These are phyloP conservation scores for Rhexocercosporidium sp. DNA, from an alignment of 2,329 filamentous ascomycete genomes.

Conservation along the genomic window DNA sequence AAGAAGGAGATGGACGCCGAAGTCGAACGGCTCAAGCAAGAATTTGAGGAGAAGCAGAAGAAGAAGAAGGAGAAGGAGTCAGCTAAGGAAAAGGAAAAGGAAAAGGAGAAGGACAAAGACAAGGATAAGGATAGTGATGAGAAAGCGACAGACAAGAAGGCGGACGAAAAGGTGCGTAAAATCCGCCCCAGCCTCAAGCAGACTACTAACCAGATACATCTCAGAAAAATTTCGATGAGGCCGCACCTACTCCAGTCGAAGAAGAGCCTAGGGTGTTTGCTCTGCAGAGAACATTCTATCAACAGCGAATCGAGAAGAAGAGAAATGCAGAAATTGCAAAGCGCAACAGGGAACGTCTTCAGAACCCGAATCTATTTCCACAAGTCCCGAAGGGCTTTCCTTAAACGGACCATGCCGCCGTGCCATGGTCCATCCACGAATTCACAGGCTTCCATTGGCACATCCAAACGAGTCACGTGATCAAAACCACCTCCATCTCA, in stretches of 20 bases:
- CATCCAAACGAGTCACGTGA: conserved; percentile 2
- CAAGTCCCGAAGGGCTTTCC: conserved; percentile 74
- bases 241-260: conserved; percentile 45
- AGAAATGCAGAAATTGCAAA: conserved; percentile 79
- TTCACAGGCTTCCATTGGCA: neutral
- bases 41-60: conserved; percentile 80
- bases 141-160: conserved; percentile 49
- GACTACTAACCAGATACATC: conserved; percentile 14
- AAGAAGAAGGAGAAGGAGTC: conserved; percentile 72
- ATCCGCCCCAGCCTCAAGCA: neutral
- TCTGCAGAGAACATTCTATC: conserved; percentile 86
- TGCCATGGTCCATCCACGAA: neutral
- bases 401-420: conserved; percentile 22
- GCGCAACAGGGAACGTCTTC: conserved; percentile 79
- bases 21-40: conserved; percentile 66
- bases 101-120: conserved; percentile 51
- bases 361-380: conserved; percentile 81
- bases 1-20: conserved; percentile 70
- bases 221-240: conserved; percentile 37
- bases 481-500: neutral
- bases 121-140: conserved; percentile 44
- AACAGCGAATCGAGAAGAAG: conserved; percentile 81
- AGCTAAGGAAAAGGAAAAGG: conserved; percentile 60
- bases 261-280: conserved; percentile 82
- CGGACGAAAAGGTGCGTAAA: conserved; percentile 45